Evolutionary conservation across 305 asterid species (phyloP).

Genomic region (Fraxinus albicans): DNA sequence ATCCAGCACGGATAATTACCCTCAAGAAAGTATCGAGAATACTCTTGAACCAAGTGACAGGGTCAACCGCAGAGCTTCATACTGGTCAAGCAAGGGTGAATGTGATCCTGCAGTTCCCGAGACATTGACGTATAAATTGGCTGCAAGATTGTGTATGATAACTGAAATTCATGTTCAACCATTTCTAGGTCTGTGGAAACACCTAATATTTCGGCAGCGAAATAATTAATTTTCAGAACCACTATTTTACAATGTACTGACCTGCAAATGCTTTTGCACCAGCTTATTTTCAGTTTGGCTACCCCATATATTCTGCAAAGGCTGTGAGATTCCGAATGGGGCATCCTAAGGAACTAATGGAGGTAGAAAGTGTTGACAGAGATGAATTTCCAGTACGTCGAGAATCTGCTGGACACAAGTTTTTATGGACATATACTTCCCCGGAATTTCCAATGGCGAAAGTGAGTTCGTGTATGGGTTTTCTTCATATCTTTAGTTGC

Average conservation of each 20-base stretch:
- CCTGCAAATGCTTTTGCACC: conserved; percentile 28
- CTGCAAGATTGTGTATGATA: conserved; percentile 55
- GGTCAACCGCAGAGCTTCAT: conserved; percentile 58
- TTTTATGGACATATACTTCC: conserved; percentile 65
- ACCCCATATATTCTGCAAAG: conserved; percentile 75
- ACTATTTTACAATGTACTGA: conserved; percentile 23
- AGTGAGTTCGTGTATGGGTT: conserved; percentile 34
- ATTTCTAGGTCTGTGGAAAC: conserved; percentile 59
- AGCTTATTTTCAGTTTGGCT: conserved; percentile 74
- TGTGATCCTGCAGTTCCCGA: conserved; percentile 55
- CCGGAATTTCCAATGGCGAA: conserved; percentile 69
- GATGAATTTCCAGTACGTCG: conserved; percentile 29
- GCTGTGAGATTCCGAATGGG: conserved; percentile 76
- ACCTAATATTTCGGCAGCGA: background rate
- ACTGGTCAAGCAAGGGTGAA: conserved; percentile 84
- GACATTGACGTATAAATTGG: conserved; percentile 55
- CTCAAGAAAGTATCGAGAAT: conserved; percentile 65
- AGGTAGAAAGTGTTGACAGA: conserved; percentile 24
- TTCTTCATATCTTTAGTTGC: conserved; percentile 7
- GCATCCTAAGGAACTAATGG: conserved; percentile 35
- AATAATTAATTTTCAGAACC: conserved; percentile 1
- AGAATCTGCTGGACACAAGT: conserved; percentile 37
- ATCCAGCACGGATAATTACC: conserved; percentile 78
- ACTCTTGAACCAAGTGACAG: conserved; percentile 56
- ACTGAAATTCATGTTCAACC: conserved; percentile 72